These are phyloP conservation scores for Verticillium tricorpus DNA, from an alignment of 2,329 filamentous ascomycete species.

Conservation along the genomic window DNA sequence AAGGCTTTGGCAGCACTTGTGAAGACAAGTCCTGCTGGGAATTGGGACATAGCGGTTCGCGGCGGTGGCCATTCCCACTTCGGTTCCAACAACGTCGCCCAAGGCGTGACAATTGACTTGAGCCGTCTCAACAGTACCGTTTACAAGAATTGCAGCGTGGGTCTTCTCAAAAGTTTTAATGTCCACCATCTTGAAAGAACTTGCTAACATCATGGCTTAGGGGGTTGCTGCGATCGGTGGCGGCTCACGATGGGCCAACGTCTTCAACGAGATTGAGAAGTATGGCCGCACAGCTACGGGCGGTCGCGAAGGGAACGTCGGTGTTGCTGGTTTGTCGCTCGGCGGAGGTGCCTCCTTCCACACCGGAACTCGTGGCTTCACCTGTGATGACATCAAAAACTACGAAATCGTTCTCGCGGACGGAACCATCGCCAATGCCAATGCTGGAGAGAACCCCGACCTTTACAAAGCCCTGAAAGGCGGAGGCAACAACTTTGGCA, in stretches of 20 bases:
- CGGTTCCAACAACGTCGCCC: conserved; percentile 33
- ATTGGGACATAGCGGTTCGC: conserved; percentile 26
- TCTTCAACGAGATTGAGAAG: background rate
- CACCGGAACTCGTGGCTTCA: conserved; percentile 24
- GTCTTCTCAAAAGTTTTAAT: background rate
- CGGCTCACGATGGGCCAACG: conserved; percentile 5
- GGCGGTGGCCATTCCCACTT: conserved; percentile 42
- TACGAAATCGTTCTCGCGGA: conserved; percentile 38
- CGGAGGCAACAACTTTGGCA: conserved; percentile 42
- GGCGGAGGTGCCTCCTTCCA: conserved; percentile 20
- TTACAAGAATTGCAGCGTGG: conserved; percentile 3
- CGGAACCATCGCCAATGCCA: conserved; percentile 35
- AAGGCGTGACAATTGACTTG: conserved; percentile 35
- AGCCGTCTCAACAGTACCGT: conserved; percentile 20
- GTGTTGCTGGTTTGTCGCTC: conserved; percentile 22
- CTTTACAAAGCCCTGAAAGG: conserved; percentile 41
- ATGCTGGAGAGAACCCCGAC: conserved; percentile 27
- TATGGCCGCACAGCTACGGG: conserved; percentile 1
- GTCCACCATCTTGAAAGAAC: background rate
- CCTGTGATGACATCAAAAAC: conserved; percentile 32
- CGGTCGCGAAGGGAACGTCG: conserved; percentile 15
- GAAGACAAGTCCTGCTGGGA: conserved; percentile 11
- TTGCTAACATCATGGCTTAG: background rate
- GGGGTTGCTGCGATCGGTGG: conserved; percentile 1
- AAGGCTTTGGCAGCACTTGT: conserved; percentile 12